Conservation (phyloP, 257 asterid species). For the Fraxinus pennsylvanica region DNA sequence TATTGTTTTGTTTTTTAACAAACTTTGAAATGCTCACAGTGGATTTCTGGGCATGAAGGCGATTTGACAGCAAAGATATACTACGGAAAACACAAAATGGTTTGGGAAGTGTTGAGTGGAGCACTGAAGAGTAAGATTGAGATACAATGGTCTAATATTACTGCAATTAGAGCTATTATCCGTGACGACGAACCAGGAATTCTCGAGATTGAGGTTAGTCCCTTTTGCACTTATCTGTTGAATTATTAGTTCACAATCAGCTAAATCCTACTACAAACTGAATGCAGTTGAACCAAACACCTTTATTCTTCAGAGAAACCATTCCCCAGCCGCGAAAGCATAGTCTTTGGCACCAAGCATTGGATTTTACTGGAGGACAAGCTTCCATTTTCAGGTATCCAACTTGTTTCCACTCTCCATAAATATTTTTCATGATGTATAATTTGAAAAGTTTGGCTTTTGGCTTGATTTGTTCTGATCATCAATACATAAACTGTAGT, state of each 20-base stretch:
- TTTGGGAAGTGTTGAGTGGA: slow-evolving; percentile 77
- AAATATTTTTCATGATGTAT: too few relatives aligned
- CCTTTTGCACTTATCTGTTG: background rate
- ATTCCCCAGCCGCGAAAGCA: slow-evolving; percentile 52
- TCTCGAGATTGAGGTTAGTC: slow-evolving; percentile 62
- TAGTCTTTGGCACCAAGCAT: too few relatives aligned
- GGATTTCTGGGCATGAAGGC: slow-evolving; percentile 49
- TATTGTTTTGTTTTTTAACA: too few relatives aligned
- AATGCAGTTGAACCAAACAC: slow-evolving; percentile 57
- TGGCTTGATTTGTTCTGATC: too few relatives aligned
- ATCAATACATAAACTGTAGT: too few relatives aligned
- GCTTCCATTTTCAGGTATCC: slow-evolving; percentile 54
- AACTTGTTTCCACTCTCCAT: background rate
- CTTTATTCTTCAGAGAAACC: slow-evolving; percentile 52
- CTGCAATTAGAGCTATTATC: slow-evolving; percentile 48
- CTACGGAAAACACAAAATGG: slow-evolving; percentile 59
- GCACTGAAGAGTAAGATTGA: slow-evolving; percentile 74
- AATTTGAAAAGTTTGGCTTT: too few relatives aligned
- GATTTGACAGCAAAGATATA: slow-evolving; percentile 63
- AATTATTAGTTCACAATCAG: background rate
- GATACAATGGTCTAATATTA: slow-evolving; percentile 64
- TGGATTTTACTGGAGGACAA: too few relatives aligned
- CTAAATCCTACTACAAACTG: background rate
- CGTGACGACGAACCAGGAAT: slow-evolving; percentile 32
- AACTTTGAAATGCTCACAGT: slow-evolving; percentile 31